Evolutionary conservation across 75 land plant genomes (phyloP).

Genomic region (Ceratopteris richardii): DNA sequence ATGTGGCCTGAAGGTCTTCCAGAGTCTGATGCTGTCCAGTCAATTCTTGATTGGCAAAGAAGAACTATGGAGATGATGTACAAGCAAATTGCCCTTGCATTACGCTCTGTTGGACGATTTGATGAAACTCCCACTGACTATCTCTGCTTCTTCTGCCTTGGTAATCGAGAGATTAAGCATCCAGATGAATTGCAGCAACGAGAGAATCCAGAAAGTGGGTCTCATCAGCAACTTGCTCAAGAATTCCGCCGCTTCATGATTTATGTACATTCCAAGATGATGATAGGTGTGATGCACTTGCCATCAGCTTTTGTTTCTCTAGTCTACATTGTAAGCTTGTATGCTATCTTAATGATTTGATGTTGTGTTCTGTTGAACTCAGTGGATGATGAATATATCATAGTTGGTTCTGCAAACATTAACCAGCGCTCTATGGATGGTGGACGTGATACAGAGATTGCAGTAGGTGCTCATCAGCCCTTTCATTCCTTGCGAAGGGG

Average conservation of each 20-base stretch:
- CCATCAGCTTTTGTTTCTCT: not conserved
- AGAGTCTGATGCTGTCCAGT: slow-evolving; percentile 20
- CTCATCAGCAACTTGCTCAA: slow-evolving; percentile 18
- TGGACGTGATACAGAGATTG: slow-evolving; percentile 55
- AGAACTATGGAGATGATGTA: slow-evolving; percentile 49
- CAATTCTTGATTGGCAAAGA: slow-evolving; percentile 30
- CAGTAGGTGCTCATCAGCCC: slow-evolving; percentile 65
- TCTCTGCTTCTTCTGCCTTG: slow-evolving; percentile 49
- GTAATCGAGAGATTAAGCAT: slow-evolving; percentile 35
- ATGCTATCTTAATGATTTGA: not conserved
- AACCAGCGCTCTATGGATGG: slow-evolving; percentile 44
- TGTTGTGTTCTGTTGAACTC: slow-evolving; percentile 3
- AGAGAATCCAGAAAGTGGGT: slow-evolving; percentile 12
- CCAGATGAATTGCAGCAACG: slow-evolving; percentile 30
- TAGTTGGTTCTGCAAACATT: slow-evolving; percentile 32
- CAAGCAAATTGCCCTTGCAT: slow-evolving; percentile 25
- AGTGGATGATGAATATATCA: slow-evolving; percentile 36
- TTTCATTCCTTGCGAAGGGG: slow-evolving; percentile 12
- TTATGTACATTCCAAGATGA: slow-evolving; percentile 50
- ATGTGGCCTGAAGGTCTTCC: slow-evolving; percentile 44
- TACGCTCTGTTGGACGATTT: slow-evolving; percentile 18
- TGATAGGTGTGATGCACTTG: slow-evolving; percentile 31
- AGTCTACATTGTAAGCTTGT: not conserved
- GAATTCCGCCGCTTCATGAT: slow-evolving; percentile 54
- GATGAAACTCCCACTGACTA: slow-evolving; percentile 29